Conservation (phyloP, 2,329 filamentous ascomycete genomes). For the Pseudovirgaria hyperparasitica region DNA sequence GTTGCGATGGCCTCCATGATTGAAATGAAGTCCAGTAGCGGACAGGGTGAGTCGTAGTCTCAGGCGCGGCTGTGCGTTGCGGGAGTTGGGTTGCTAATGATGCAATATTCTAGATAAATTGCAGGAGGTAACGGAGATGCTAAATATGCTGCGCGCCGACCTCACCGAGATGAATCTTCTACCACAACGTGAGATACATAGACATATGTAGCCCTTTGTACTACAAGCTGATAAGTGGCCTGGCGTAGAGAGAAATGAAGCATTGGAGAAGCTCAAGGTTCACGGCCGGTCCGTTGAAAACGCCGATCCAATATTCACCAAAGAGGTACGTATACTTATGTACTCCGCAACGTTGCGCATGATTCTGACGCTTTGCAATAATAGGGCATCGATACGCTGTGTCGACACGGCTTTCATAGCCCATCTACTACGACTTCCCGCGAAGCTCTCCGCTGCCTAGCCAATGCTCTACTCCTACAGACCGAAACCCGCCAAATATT, state of each 20-base stretch:
- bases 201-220: background rate
- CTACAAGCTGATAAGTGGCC: slow-evolving; percentile 6
- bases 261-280: slow-evolving; percentile 57
- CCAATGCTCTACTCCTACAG: slow-evolving; percentile 68
- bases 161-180: slow-evolving; percentile 46
- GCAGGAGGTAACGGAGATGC: slow-evolving; percentile 51
- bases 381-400: slow-evolving; percentile 63
- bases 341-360: background rate
- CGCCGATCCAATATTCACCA: slow-evolving; percentile 75
- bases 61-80: background rate
- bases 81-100: background rate
- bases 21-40: slow-evolving; percentile 6
- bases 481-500: slow-evolving; percentile 57
- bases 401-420: slow-evolving; percentile 60
- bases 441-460: slow-evolving; percentile 69
- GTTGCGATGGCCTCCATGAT: slow-evolving; percentile 9
- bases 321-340: slow-evolving; percentile 40
- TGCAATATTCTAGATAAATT: slow-evolving; percentile 43
- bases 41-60: slow-evolving; percentile 4
- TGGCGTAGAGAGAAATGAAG: slow-evolving; percentile 49
- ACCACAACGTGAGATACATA: slow-evolving; percentile 40
- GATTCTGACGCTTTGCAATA: slow-evolving; percentile 6
- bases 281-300: slow-evolving; percentile 59
- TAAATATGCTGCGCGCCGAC: slow-evolving; percentile 51
- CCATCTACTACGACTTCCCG: slow-evolving; percentile 47